A percentile compares a stretch with the other conserved stretches of the same genome.
Conservation (phyloP, 768 basidiomycete species). For the Clavaria fumosa region DNA sequence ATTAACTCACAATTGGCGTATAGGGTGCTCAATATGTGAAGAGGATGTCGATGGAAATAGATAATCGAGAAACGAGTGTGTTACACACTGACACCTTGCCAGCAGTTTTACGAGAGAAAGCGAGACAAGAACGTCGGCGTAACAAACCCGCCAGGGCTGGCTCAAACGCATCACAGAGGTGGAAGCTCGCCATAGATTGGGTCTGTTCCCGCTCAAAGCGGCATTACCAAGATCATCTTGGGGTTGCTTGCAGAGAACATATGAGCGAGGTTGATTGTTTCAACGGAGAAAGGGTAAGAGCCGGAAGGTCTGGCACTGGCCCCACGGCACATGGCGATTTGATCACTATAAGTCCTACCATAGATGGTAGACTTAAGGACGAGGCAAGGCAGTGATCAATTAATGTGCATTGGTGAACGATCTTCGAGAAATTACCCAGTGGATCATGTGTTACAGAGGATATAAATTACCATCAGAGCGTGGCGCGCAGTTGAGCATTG, state of each 20-base stretch:
- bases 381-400: conserved; percentile 28
- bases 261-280: conserved; percentile 68
- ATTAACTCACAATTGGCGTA: conserved; percentile 5
- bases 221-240: conserved; percentile 45
- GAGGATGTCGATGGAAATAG: conserved; percentile 35
- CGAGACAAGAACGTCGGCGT: conserved; percentile 16
- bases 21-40: conserved; percentile 65
- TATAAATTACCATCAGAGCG: conserved; percentile 15
- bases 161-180: conserved; percentile 23
- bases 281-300: conserved; percentile 37
- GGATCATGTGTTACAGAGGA: no score
- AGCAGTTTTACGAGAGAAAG: conserved; percentile 33
- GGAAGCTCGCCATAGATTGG: conserved; percentile 30
- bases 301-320: conserved; percentile 17
- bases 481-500: conserved; percentile 15
- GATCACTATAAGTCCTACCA: conserved; percentile 39
- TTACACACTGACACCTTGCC: conserved; percentile 30
- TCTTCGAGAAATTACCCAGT: no score
- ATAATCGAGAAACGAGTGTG: conserved; percentile 15
- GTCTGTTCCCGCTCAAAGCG: conserved; percentile 31
- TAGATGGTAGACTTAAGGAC: conserved; percentile 57
- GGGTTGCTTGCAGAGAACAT: conserved; percentile 49
- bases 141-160: conserved; percentile 13
- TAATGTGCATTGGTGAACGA: no score
- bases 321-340: conserved; percentile 20